Evolutionary conservation across 495 filamentous ascomycete genomes (phyloP), one percentile per base, ranked within the genome.

Genomic region (Halenospora varia): DNA sequence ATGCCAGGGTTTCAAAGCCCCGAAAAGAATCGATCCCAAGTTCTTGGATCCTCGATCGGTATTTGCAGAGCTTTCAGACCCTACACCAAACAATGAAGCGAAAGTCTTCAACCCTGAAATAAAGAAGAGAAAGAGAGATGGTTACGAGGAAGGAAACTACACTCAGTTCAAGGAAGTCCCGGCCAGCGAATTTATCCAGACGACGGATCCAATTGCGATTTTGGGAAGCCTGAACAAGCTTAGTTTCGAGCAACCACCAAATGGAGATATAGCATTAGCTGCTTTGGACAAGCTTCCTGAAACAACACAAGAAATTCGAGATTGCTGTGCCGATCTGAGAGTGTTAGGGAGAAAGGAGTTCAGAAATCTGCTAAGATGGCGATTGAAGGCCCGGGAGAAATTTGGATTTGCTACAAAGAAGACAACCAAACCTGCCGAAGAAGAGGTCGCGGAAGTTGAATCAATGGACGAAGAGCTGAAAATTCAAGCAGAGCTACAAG

Each of bases 71-170:
- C 76, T 97, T n/a, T 78, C 87, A 1, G 90, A 88, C 56, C 84
- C 88, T 13, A 87, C 92, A 3, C 92, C 93, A 10, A 97, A 97
- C 69, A 92, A 96, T 65, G 95, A 99, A 70, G 94, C 93, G 24
- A 94, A 93, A 68, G 94, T 99, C 2, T 99, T 95, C 76, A 95
- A 97, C 63, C 94, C 94, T 0, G 94, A 98, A 70, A 76, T 88
- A 63, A 97, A 96, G 81, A 97, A 96, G 81, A 78, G 94, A 24
- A 97, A 94, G 83, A 79, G 94, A 73, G 91, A 94, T 49, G 94
- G 94, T 76, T 99, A 99, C 62, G 92, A 96, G 66, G 94, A 97
- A 69, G 94, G 92, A 25, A 89, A 99, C 61, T 96, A 88, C 65
- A 92, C 84, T 3, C 92, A 97, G 66, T 92, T 86, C 75, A 95